Evolutionary conservation across 768 basidiomycete genomes (phyloP), one percentile per base, ranked within the genome.

Genomic region (Cyclocybe cylindracea): DNA sequence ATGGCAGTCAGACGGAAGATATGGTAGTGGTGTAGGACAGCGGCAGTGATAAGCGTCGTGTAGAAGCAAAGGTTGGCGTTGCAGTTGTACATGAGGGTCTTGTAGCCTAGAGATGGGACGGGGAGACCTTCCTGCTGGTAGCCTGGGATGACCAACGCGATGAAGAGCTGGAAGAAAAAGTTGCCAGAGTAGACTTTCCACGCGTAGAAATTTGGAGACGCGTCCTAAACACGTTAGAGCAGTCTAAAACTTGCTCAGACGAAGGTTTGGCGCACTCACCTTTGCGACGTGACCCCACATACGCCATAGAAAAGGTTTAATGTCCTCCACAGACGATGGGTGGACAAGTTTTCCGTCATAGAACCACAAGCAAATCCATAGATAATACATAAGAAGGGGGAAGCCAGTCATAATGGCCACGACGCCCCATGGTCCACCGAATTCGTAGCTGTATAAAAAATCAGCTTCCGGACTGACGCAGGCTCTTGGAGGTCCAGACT

Each of bases 331-430:
- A 7, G 89, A 89, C 10, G 70, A 70, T 1, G 94, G 94, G 56
- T 77, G 68, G 7, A 88, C 82, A 34, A 94, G 74, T 57, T 80
- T 79, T 38, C 97, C 97, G 58, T 97, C 89, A 65, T 98, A 94
- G 70, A 95, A 96, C 85, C 89, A 92, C 34, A 98, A 80, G 65
- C 97, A 99, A 52, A 92, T 92, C 93, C 94, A 98, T 56, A 98
- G 82, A 74, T 98, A 99, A 70, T 97, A 99, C 94, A 99, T 98
- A 55, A 98, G 79, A 19, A 88, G 69, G 0, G 97, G 97, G 66
- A 99, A 99, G 42, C 89, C 87, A 14, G 86, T 77, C 89, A 99
- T 98, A 73, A 99, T 98, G 10, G 88, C 89, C 9, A 84, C 69
- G 24, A 95, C 94, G 40, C 96, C 97, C 71, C 79, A 79, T 38